Evolutionary conservation across 2,329 filamentous ascomycete species (phyloP).

Genomic region (Neurospora sp.): DNA sequence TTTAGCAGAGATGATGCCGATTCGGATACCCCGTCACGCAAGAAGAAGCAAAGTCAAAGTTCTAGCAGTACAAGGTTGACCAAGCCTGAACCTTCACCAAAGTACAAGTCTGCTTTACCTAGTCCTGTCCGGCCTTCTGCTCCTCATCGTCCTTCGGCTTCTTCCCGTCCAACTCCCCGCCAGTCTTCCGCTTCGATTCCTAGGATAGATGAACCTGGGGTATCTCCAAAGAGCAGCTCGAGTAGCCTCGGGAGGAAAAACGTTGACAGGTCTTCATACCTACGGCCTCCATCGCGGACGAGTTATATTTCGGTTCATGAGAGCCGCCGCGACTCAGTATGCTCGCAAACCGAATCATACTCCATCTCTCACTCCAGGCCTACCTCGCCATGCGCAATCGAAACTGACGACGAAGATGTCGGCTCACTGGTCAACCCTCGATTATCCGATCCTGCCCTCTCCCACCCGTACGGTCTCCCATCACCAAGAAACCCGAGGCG

Average conservation of each 20-base stretch:
- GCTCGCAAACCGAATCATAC: slow-evolving; percentile 46
- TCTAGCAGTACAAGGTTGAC: slow-evolving; percentile 14
- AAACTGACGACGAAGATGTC: slow-evolving; percentile 18
- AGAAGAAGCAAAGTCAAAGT: slow-evolving; percentile 8
- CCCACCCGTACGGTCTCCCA: slow-evolving; percentile 4
- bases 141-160: slow-evolving; percentile 23
- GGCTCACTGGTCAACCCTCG: slow-evolving; percentile 19
- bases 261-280: slow-evolving; percentile 7
- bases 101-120: slow-evolving; percentile 12
- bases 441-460: background rate
- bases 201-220: slow-evolving; percentile 24
- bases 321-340: slow-evolving; percentile 40
- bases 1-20: slow-evolving; percentile 23
- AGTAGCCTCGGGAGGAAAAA: slow-evolving; percentile 5
- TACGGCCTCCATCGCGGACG: slow-evolving; percentile 33
- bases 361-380: slow-evolving; percentile 34
- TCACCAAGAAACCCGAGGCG: slow-evolving; percentile 21
- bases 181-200: slow-evolving; percentile 23
- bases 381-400: slow-evolving; percentile 31
- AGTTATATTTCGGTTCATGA: slow-evolving; percentile 43
- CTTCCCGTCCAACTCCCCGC: slow-evolving; percentile 19
- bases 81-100: slow-evolving; percentile 1
- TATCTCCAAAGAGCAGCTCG: slow-evolving; percentile 13
- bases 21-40: slow-evolving; percentile 6
- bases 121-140: slow-evolving; percentile 14